Conservation (phyloP, 306 rosid species). For the Malus domestica region ASM211411v1 NC_041803.1:45656501-45657000, state of each 20-base stretch:
- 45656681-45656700: background rate
- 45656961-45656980: background rate
- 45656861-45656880: background rate
- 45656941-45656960: background rate
- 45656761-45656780: background rate
- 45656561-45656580: slow-evolving; percentile 57
- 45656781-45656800: background rate
- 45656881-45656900: background rate
- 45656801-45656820: background rate
- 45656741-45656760: slow-evolving; percentile 16
- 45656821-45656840: background rate
- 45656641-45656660: background rate
- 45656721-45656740: slow-evolving; percentile 34
- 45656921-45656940: too few relatives aligned
- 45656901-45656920: background rate
- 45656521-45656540: background rate
- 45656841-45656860: background rate
- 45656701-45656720: background rate
- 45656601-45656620: slow-evolving; percentile 64
- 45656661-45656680: background rate
- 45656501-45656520: background rate
- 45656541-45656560: background rate
- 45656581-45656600: slow-evolving; percentile 60
- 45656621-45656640: slow-evolving; percentile 50
- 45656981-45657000: too few relatives aligned